Evolutionary conservation across 768 basidiomycete species (phyloP).

Genomic region (Melanogaster broomeanus): DNA sequence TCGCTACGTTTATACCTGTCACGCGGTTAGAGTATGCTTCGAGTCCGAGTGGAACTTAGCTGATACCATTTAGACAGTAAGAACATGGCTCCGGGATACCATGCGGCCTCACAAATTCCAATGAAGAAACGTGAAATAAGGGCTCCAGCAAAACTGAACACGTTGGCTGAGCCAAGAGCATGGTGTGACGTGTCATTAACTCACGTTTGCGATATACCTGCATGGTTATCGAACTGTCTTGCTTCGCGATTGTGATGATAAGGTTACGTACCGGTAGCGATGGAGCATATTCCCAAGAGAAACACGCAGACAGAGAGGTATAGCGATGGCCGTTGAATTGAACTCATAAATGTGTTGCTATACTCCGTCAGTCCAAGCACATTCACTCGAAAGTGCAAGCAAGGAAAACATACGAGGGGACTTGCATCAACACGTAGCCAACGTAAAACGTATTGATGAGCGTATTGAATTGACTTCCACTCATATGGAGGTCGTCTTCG

Average conservation of each 20-base stretch:
- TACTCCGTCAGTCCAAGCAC: neutral
- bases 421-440: slow-evolving; percentile 73
- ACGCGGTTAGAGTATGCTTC: neutral
- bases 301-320: slow-evolving; percentile 66
- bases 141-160: slow-evolving; percentile 52
- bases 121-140: slow-evolving; percentile 70
- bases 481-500: slow-evolving; percentile 52
- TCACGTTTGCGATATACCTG: slow-evolving; percentile 38
- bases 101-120: slow-evolving; percentile 63
- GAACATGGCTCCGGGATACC: slow-evolving; percentile 66
- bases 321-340: slow-evolving; percentile 61
- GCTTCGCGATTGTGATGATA: neutral
- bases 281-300: slow-evolving; percentile 62
- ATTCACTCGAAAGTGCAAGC: neutral
- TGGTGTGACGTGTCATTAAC: neutral
- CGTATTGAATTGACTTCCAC: slow-evolving; percentile 62
- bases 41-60: neutral
- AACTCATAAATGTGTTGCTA: slow-evolving; percentile 67
- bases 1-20: slow-evolving; percentile 65
- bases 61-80: slow-evolving; percentile 64
- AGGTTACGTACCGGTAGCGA: slow-evolving; percentile 42
- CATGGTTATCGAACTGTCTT: neutral
- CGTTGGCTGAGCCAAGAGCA: neutral
- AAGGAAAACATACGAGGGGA: slow-evolving; percentile 40
- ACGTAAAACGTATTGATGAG: slow-evolving; percentile 65